Evolutionary conservation across 129 eudicot genomes (phyloP).

Genomic region (Chrysanthemum seticuspe): DNA sequence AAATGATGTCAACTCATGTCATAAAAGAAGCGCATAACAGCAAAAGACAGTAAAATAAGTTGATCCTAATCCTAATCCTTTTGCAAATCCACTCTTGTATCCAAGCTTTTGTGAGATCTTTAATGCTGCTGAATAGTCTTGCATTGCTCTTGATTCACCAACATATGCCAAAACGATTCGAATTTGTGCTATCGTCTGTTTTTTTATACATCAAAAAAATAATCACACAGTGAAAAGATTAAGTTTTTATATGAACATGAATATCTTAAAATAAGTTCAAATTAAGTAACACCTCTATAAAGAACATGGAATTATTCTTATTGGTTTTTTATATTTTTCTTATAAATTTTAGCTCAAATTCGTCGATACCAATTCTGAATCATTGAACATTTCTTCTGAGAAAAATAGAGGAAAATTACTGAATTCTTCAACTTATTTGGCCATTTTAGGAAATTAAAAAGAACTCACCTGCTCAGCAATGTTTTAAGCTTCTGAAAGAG

Average conservation of each 20-base stretch:
- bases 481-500: conserved; percentile 91
- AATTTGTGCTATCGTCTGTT: too few relatives aligned
- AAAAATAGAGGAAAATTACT: conserved; percentile 17
- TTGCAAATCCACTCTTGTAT: too few relatives aligned
- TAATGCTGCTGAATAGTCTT: too few relatives aligned
- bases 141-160: too few relatives aligned
- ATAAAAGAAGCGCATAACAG: too few relatives aligned
- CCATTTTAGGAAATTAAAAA: neutral
- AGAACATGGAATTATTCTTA: neutral
- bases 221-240: neutral
- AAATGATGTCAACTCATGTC: too few relatives aligned
- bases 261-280: neutral
- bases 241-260: neutral
- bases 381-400: neutral
- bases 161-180: too few relatives aligned
- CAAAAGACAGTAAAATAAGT: too few relatives aligned
- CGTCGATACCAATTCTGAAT: neutral
- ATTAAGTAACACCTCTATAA: neutral
- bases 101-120: too few relatives aligned
- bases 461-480: conserved; percentile 86
- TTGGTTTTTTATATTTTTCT: neutral
- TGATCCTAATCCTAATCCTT: too few relatives aligned
- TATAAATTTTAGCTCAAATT: neutral
- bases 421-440: neutral
- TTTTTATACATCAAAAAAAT: too few relatives aligned